Evolutionary conservation across 2,329 filamentous ascomycete species (phyloP).

Genomic region (Phyllosticta citribraziliensis): DNA sequence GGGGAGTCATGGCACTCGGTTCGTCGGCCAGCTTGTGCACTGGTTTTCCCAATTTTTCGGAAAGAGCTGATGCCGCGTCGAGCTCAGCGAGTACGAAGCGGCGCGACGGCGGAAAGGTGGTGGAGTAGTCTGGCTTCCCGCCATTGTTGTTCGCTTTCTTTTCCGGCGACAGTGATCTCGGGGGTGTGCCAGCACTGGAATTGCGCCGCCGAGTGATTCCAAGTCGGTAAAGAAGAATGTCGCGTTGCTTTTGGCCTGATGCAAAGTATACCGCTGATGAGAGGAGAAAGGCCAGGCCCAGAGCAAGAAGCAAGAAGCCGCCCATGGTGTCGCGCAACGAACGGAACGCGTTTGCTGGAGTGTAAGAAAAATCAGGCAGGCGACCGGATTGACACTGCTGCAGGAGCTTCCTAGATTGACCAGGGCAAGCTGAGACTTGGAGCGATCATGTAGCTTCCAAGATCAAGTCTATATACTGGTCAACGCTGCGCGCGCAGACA

Average conservation of each 20-base stretch:
- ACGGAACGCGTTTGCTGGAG: not conserved
- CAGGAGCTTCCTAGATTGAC: not conserved
- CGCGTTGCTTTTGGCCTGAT: slow-evolving; percentile 27
- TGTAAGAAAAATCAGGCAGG: not conserved
- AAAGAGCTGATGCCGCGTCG: slow-evolving; percentile 13
- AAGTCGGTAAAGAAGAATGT: slow-evolving; percentile 31
- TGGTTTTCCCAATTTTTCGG: slow-evolving; percentile 19
- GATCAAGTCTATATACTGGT: not conserved
- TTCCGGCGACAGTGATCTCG: slow-evolving; percentile 43
- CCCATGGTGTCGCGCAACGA: slow-evolving; percentile 15
- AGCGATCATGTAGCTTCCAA: not conserved
- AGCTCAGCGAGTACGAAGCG: slow-evolving; percentile 36
- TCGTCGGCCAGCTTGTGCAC: slow-evolving; percentile 17
- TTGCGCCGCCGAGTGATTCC: slow-evolving; percentile 28
- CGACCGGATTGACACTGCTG: not conserved
- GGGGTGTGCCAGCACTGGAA: slow-evolving; percentile 44
- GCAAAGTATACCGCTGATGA: slow-evolving; percentile 20
- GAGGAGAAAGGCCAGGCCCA: slow-evolving; percentile 23
- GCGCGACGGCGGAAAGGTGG: slow-evolving; percentile 44
- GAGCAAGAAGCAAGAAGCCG: slow-evolving; percentile 15
- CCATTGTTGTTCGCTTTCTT: slow-evolving; percentile 26
- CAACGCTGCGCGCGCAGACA: not conserved
- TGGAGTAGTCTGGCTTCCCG: slow-evolving; percentile 31
- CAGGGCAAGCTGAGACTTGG: not conserved
- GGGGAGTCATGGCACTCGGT: slow-evolving; percentile 12